phyloP scores from a whole-genome alignment of 2,329 filamentous ascomycete species.

The Beauveria bassiana region DNA sequence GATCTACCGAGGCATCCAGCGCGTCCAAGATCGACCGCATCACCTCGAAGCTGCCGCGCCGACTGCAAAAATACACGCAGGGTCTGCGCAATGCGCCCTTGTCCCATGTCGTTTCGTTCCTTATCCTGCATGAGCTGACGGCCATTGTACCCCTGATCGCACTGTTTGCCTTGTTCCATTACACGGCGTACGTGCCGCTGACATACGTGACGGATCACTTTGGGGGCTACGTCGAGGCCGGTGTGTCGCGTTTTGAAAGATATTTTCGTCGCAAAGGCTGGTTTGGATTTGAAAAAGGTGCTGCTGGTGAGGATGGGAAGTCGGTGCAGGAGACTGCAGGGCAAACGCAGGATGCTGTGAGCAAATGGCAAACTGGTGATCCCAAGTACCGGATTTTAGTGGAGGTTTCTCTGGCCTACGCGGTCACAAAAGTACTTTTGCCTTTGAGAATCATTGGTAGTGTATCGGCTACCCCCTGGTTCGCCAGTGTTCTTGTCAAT shows the following conservation, averaged over 20 bases:
- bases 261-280: conserved; percentile 76
- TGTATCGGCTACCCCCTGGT: conserved; percentile 88
- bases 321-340: background rate
- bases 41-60: conserved; percentile 51
- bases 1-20: conserved; percentile 22
- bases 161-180: conserved; percentile 73
- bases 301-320: conserved; percentile 10
- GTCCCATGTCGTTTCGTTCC: conserved; percentile 76
- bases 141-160: conserved; percentile 73
- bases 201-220: conserved; percentile 42
- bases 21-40: conserved; percentile 36
- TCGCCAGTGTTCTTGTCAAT: conserved; percentile 59
- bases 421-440: conserved; percentile 78
- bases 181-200: conserved; percentile 63
- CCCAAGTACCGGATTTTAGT: conserved; percentile 49
- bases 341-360: conserved; percentile 23
- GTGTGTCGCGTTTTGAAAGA: conserved; percentile 64
- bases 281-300: conserved; percentile 54
- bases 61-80: conserved; percentile 60
- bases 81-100: conserved; percentile 69
- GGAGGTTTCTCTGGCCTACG: conserved; percentile 80
- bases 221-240: conserved; percentile 47
- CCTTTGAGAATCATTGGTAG: conserved; percentile 70
- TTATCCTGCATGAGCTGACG: conserved; percentile 87
- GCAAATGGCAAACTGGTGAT: conserved; percentile 32